These are phyloP conservation scores for Fusarium drepaniforme DNA, from an alignment of 2,329 filamentous ascomycete genomes.

Conservation along the genomic window DNA sequence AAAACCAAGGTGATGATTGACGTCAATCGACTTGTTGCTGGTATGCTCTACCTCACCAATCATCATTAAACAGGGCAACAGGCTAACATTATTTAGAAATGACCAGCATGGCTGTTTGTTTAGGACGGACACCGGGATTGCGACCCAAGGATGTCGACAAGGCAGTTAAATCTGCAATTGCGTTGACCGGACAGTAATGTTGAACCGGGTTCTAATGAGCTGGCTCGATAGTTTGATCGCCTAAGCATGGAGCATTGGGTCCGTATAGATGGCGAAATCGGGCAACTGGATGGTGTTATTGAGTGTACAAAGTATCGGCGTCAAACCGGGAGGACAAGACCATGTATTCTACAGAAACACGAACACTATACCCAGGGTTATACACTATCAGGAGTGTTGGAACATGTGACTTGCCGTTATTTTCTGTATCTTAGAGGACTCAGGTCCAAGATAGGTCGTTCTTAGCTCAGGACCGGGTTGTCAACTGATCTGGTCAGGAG, in stretches of 20 bases:
- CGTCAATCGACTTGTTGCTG: conserved; percentile 49
- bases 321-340: background rate
- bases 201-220: background rate
- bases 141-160: conserved; percentile 53
- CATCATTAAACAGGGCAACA: no score
- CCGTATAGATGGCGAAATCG: background rate
- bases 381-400: background rate
- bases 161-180: conserved; percentile 42
- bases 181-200: conserved; percentile 18
- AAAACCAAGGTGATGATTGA: conserved; percentile 52
- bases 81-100: conserved; percentile 49
- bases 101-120: conserved; percentile 50
- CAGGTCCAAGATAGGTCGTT: background rate
- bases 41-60: conserved; percentile 39
- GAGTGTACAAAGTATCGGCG: background rate
- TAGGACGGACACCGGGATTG: conserved; percentile 55
- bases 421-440: background rate
- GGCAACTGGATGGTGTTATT: conserved; percentile 16
- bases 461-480: background rate
- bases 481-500: conserved; percentile 8
- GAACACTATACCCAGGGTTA: background rate
- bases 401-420: background rate
- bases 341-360: background rate
- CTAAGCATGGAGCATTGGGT: background rate
- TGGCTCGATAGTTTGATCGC: background rate